phyloP scores from a whole-genome alignment of 78 protist genomes.

The Emiliania huxleyi region DNA sequence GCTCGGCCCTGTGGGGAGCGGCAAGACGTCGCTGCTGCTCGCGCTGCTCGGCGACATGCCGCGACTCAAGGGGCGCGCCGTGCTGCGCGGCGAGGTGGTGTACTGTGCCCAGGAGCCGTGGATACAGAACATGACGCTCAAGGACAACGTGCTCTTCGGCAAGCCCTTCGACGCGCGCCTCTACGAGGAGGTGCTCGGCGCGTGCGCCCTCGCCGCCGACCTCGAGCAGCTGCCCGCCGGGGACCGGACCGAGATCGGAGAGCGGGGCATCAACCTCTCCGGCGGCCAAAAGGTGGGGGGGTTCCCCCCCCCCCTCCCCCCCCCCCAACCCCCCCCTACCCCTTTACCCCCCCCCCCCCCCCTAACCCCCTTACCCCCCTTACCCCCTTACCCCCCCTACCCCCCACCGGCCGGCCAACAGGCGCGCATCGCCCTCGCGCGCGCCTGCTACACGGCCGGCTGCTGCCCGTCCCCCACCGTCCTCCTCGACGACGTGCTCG shows the following conservation, averaged over 20 bases:
- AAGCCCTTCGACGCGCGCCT: neutral
- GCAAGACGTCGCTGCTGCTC: constrained; percentile 79
- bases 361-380: too few relatives aligned
- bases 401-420: too few relatives aligned
- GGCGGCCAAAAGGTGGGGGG: constrained; percentile 99
- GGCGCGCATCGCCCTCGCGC: constrained; percentile 90
- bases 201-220: constrained; percentile 78
- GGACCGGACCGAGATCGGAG: constrained; percentile 91
- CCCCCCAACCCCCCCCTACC: too few relatives aligned
- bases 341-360: too few relatives aligned
- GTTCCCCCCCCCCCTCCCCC: too few relatives aligned
- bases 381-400: too few relatives aligned
- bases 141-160: constrained; percentile 93
- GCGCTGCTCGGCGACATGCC: constrained; percentile 79
- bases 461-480: constrained; percentile 53
- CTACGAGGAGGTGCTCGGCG: constrained; percentile 1
- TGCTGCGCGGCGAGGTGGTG: constrained; percentile 65
- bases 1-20: neutral
- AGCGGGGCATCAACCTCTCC: constrained; percentile 89
- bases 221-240: constrained; percentile 52
- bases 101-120: constrained; percentile 86
- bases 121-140: constrained; percentile 88
- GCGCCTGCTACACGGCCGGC: constrained; percentile 71
- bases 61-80: constrained; percentile 50
- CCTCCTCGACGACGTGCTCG: constrained; percentile 71